A percentile compares a stretch with the other conserved stretches of the same genome.
Evolutionary conservation across 257 asterid species (phyloP).

Genomic region (Plantago major): DNA sequence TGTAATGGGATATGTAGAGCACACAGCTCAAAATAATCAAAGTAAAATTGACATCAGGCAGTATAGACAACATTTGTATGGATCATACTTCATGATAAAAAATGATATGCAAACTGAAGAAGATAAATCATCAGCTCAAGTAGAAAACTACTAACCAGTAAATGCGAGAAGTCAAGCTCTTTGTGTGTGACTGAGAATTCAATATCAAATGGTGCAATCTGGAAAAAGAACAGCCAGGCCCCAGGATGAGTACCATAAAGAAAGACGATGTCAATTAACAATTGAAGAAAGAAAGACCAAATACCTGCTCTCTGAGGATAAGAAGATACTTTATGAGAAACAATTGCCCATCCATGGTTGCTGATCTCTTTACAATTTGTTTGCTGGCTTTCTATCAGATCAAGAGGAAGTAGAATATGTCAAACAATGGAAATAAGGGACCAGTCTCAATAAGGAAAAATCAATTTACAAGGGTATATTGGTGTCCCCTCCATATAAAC

Average conservation of each 20-base stretch:
- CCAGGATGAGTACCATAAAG: conserved; percentile 25
- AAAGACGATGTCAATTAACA: conserved; percentile 14
- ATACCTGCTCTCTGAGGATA: conserved; percentile 93
- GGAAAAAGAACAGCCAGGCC: conserved; percentile 26
- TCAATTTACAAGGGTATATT: conserved; percentile 7
- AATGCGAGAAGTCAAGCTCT: conserved; percentile 99
- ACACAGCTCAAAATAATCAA: conserved; percentile 6
- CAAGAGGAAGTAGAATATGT: conserved; percentile 21
- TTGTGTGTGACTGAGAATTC: conserved; percentile 97
- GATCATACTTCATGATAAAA: not conserved
- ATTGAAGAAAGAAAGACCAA: conserved; percentile 15
- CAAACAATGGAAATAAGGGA: conserved; percentile 24
- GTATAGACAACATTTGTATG: not conserved
- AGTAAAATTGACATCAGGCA: conserved; percentile 1
- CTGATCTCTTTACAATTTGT: conserved; percentile 61
- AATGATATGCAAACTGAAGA: conserved; percentile 14
- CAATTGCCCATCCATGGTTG: conserved; percentile 87
- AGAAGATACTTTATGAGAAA: conserved; percentile 93
- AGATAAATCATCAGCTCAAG: conserved; percentile 13
- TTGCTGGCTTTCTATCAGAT: conserved; percentile 92
- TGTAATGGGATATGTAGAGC: not conserved
- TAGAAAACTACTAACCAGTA: conserved; percentile 62
- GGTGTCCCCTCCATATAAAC: conserved; percentile 8
- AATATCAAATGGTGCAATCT: conserved; percentile 98
- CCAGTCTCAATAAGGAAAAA: conserved; percentile 16